Conservation (phyloP, 2,329 filamentous ascomycete species). For the Fusarium veterinarium region DNA sequence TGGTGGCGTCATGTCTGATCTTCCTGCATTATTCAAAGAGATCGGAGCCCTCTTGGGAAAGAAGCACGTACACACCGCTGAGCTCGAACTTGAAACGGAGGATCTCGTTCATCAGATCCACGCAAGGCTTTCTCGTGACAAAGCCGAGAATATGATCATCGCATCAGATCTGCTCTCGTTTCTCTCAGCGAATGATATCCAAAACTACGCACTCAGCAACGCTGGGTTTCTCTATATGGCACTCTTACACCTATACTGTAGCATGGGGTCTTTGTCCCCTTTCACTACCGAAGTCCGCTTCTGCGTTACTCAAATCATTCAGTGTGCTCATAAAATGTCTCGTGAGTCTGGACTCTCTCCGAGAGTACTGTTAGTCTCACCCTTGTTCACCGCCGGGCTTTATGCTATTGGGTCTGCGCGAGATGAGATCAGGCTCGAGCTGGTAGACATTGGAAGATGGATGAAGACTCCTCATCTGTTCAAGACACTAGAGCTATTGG, state of each 20-base stretch:
- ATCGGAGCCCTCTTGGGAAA: conserved; percentile 14
- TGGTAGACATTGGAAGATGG: conserved; percentile 24
- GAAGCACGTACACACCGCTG: background rate
- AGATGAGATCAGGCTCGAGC: background rate
- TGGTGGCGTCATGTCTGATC: conserved; percentile 29
- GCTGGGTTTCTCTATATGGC: conserved; percentile 29
- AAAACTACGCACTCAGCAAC: conserved; percentile 30
- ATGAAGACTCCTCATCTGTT: conserved; percentile 29
- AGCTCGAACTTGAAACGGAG: background rate
- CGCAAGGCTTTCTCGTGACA: conserved; percentile 1
- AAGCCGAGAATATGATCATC: background rate
- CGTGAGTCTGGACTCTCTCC: conserved; percentile 12
- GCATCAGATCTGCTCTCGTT: background rate
- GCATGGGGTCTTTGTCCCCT: background rate
- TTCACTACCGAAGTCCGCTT: background rate
- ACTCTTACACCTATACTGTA: conserved; percentile 22
- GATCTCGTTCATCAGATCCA: background rate
- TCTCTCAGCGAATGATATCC: conserved; percentile 11
- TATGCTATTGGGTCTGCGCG: conserved; percentile 7
- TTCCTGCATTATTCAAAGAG: conserved; percentile 19
- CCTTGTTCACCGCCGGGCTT: conserved; percentile 22
- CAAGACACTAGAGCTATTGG: conserved; percentile 13
- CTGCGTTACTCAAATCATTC: conserved; percentile 20
- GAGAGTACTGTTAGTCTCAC: conserved; percentile 18
- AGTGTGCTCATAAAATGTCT: conserved; percentile 16